Evolutionary conservation across 2,329 filamentous ascomycete genomes (phyloP), one percentile per base, ranked within the genome.

Genomic region (Xylaria hypoxylon): DNA sequence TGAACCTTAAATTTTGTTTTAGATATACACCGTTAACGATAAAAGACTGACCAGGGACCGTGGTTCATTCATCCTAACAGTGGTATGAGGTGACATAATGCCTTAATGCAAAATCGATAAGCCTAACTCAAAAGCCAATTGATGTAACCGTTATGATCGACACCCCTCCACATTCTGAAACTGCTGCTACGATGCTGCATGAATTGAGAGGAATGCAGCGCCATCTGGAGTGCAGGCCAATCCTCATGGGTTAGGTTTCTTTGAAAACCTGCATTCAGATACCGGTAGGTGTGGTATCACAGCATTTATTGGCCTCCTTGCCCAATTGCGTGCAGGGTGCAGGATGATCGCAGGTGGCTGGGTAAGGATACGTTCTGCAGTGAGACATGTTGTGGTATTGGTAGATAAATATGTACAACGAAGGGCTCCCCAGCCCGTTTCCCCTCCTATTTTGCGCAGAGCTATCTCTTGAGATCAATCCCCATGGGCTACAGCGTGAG

Each of bases 331-430:
- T 17, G n/a, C 11, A 28, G 13, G 13, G 33, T 15, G 28, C n/a
- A 40, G 15, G 26, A 11, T 51, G 13, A 40, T 31, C 5, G 11
- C 11, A n/a, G 17, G 33, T 44, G 11, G 11, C 8, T 51, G 2
- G 22, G 19, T 17, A 45, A 28, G 11, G 51, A 48, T 38, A 22
- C 13, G 22, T 6, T 33, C 35, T 47, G 44, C 13, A 38, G 10
- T 8, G 4, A 48, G 26, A 45, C 24, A 45, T 52, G n/a, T 48
- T 64, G 35, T 56, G 24, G 24, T 28, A 35, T 60, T 24, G 28
- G 33, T 33, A 55, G 28, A 42, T 64, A 64, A 64, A 60, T 67
- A 67, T 67, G 19, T 67, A 67, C 65, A 67, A 28, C n/a, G 47
- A 64, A 61, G 45, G 51, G 52, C 48, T 5, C 7, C 61, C 47